Evolutionary conservation across 2,329 filamentous ascomycete species (phyloP).

Genomic region (Exophiala calicioides): DNA sequence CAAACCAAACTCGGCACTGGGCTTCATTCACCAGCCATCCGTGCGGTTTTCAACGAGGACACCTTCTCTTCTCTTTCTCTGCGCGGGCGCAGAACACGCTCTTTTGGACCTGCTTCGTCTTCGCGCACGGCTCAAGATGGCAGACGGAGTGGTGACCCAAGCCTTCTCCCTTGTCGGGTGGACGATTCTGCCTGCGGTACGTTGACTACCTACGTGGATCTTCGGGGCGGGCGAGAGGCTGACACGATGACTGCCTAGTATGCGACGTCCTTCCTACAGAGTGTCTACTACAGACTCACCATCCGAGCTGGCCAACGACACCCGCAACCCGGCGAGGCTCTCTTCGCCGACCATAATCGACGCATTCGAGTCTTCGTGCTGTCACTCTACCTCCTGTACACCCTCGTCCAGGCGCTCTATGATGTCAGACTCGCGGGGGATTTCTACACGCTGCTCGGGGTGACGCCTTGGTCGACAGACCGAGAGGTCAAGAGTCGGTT

Average conservation of each 20-base stretch:
- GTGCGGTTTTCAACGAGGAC: too few species aligned
- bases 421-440: conserved; percentile 69
- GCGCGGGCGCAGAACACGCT: neutral
- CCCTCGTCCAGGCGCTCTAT: conserved; percentile 87
- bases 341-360: conserved; percentile 72
- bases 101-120: neutral
- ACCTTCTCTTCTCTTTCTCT: too few species aligned
- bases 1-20: too few species aligned
- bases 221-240: neutral
- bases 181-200: conserved; percentile 63
- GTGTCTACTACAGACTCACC: conserved; percentile 80
- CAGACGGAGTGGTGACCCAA: conserved; percentile 41
- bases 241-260: conserved; percentile 54
- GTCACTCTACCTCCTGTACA: conserved; percentile 81
- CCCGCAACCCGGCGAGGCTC: conserved; percentile 66
- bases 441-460: conserved; percentile 76
- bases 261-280: conserved; percentile 74
- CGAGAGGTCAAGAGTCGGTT: conserved; percentile 81
- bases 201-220: too few species aligned
- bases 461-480: conserved; percentile 67
- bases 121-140: conserved; percentile 30
- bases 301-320: conserved; percentile 87
- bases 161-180: conserved; percentile 61
- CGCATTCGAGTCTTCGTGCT: conserved; percentile 83
- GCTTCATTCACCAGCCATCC: too few species aligned